Base-by-base conservation (phyloP, 305 asterid genomes). In the Fraxinus greggii region DNA sequence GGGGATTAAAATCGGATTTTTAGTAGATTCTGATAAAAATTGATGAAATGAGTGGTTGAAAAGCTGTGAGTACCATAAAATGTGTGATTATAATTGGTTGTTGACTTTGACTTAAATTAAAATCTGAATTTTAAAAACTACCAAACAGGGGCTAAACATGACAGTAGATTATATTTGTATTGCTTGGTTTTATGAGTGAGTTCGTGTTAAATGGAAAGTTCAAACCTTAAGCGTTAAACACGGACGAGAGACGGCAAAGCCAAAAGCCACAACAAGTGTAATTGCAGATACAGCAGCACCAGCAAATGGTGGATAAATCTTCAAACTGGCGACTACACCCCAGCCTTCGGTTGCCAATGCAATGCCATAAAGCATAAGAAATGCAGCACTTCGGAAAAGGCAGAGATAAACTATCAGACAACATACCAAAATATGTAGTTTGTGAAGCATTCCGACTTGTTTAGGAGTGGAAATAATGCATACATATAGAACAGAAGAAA, bases 261-360 rank as follows among this genome's bases (percentile, higher is more conserved):
- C 99, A 76, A 97, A 97, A 81, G 98, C 90, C 85, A 97, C 99
- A 51, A 97, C 99, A 79, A 97, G 98, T 74, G 98, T 97, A 84
- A 95, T 79, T 76, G 99, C 99, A 65, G 99, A 97, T 26, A 97
- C 98, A 56, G 99, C 98, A 74, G 99, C 99, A 80, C 99, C 99
- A 85, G 97, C 98, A 88, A 97, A 97, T 32, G 99, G 98, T 61
- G 98, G 98, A 90, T 95, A 92, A 69, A 97, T 93, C 83, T 91
- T 93, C 93, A 97, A 93, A 84, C 99, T 97, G 80, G 99, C 99
- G 76, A 97, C 99, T 69, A 97, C 99, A 74, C 99, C 99, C 99
- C 99, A 97, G 74, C 99, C 98, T 92, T 97, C 99, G 81, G 67
- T 90, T 76, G 99, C 99, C 91, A 97, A 87, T 51, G 98, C 99